Evolutionary conservation across 2,329 filamentous ascomycete species (phyloP).

Genomic region (Ascomycota sp.): DNA sequence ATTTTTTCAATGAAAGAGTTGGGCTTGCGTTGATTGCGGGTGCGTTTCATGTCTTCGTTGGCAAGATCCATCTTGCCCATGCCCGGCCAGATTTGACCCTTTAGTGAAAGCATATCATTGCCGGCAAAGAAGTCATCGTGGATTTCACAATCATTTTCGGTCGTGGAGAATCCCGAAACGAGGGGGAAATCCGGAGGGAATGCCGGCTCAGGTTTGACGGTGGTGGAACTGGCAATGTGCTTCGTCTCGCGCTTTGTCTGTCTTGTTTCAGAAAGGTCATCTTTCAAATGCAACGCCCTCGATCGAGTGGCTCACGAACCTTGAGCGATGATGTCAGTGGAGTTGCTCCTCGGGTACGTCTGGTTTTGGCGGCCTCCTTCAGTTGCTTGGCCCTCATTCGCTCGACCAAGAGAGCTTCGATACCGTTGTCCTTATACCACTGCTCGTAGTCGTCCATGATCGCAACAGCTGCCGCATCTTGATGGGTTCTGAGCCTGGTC

Average conservation of each 20-base stretch:
- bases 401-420: conserved; percentile 56
- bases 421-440: conserved; percentile 56
- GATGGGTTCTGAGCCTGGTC: conserved; percentile 49
- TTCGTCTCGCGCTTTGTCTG: conserved; percentile 12
- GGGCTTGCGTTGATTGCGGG: conserved; percentile 61
- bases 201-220: conserved; percentile 11
- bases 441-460: conserved; percentile 48
- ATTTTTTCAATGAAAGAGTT: conserved; percentile 49
- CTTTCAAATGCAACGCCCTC: too few relatives aligned
- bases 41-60: conserved; percentile 49
- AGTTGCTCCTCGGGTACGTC: conserved; percentile 11
- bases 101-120: conserved; percentile 26
- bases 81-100: conserved; percentile 55
- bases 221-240: conserved; percentile 5
- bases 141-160: conserved; percentile 10
- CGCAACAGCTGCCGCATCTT: conserved; percentile 42
- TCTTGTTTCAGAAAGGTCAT: too few relatives aligned
- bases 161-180: conserved; percentile 9
- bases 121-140: conserved; percentile 8
- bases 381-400: conserved; percentile 58
- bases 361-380: conserved; percentile 38
- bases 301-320: conserved; percentile 2
- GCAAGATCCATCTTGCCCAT: conserved; percentile 72
- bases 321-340: conserved; percentile 5
- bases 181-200: conserved; percentile 8